A percentile compares a stretch with the other conserved stretches of the same genome.
phyloP scores from a whole-genome alignment of 371 early-diverging fungal genomes.

The Mucor racemosus region DNA sequence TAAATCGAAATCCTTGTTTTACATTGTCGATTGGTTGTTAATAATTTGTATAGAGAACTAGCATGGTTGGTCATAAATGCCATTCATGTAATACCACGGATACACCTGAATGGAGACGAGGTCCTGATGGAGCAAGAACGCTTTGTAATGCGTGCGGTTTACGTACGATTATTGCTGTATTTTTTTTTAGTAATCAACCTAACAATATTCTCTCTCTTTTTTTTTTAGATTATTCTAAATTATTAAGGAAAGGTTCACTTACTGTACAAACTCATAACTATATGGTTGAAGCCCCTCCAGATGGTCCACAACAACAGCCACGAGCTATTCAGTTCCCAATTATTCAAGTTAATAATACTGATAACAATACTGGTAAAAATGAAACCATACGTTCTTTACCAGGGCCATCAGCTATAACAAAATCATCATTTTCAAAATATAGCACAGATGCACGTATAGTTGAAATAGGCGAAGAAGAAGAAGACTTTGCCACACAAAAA shows the following conservation, averaged over 20 bases:
- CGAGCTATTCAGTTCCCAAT: conserved; percentile 23
- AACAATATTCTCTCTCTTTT: neutral
- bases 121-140: conserved; percentile 70
- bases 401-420: neutral
- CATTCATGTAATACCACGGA: conserved; percentile 66
- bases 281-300: conserved; percentile 13
- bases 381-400: neutral
- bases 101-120: conserved; percentile 76
- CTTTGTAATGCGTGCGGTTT: conserved; percentile 75
- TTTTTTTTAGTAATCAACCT: neutral
- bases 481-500: neutral
- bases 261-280: conserved; percentile 34
- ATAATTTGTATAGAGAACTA: conserved; percentile 32
- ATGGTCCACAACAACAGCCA: neutral
- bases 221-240: conserved; percentile 30
- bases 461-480: neutral
- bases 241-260: conserved; percentile 31
- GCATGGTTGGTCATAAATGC: conserved; percentile 49
- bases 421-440: neutral
- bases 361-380: neutral
- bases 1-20: neutral
- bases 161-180: conserved; percentile 41
- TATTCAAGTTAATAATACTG: conserved; percentile 12
- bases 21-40: neutral
- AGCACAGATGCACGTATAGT: neutral